Conservation (phyloP, 768 basidiomycete species). For the Hygrocybe punicea region DNA sequence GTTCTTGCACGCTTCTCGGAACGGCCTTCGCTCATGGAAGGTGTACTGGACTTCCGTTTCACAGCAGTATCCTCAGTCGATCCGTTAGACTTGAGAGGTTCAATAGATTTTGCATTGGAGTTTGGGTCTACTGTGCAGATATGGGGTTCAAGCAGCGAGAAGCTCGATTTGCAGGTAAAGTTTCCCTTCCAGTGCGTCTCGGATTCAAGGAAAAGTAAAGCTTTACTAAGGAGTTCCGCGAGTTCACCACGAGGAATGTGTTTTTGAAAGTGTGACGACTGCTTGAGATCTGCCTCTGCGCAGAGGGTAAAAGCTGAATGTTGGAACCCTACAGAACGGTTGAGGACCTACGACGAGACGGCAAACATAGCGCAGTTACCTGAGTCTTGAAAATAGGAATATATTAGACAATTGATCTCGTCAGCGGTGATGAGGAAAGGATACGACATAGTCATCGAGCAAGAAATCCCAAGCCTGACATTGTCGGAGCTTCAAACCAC, state of each 20-base stretch:
- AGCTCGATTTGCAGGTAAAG: slow-evolving; percentile 63
- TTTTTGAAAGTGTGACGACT: slow-evolving; percentile 63
- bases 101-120: slow-evolving; percentile 8
- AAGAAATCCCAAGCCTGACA: background rate
- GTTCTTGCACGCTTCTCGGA: slow-evolving; percentile 63
- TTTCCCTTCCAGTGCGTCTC: slow-evolving; percentile 78
- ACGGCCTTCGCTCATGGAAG: slow-evolving; percentile 45
- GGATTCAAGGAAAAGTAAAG: slow-evolving; percentile 76
- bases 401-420: slow-evolving; percentile 81
- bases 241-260: slow-evolving; percentile 81
- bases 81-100: background rate
- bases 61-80: slow-evolving; percentile 1
- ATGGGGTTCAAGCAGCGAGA: slow-evolving; percentile 74
- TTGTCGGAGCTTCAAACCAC: background rate
- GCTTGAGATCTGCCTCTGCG: slow-evolving; percentile 68
- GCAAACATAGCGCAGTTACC: slow-evolving; percentile 41
- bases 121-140: slow-evolving; percentile 56
- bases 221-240: slow-evolving; percentile 74
- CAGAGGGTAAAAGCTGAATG: slow-evolving; percentile 81
- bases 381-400: slow-evolving; percentile 80
- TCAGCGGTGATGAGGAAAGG: slow-evolving; percentile 68
- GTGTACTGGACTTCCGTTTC: slow-evolving; percentile 53
- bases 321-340: slow-evolving; percentile 54
- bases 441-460: slow-evolving; percentile 9
- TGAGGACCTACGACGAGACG: slow-evolving; percentile 7